A percentile compares a stretch with the other conserved stretches of the same genome.
Conservation (phyloP, 441 rosid species). For the Iberis amara region DNA sequence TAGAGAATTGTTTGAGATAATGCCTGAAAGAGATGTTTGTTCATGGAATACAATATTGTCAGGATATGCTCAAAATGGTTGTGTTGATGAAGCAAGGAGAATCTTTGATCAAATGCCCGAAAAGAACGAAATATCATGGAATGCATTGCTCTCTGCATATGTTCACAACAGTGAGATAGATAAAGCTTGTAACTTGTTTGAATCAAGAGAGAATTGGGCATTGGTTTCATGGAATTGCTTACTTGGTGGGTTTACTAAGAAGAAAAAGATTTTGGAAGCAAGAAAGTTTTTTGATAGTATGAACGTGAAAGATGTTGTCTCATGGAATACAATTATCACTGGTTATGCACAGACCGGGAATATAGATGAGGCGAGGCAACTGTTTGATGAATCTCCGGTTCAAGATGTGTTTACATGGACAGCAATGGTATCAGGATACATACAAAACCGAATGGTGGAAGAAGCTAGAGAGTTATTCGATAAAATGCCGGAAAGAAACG, state of each 20-base stretch:
- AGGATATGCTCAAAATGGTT: constrained; percentile 69
- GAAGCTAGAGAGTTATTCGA: constrained; percentile 56
- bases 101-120: constrained; percentile 53
- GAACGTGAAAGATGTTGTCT: constrained; percentile 52
- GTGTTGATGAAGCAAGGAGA: constrained; percentile 51
- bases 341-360: constrained; percentile 63
- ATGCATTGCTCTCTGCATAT: constrained; percentile 54
- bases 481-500: constrained; percentile 57
- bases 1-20: constrained; percentile 44
- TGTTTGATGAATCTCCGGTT: constrained; percentile 53
- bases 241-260: constrained; percentile 66
- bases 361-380: constrained; percentile 43
- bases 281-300: constrained; percentile 48
- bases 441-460: constrained; percentile 53
- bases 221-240: constrained; percentile 75
- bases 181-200: constrained; percentile 53
- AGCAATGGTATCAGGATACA: constrained; percentile 65
- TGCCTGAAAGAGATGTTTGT: constrained; percentile 55
- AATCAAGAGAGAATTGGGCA: constrained; percentile 47
- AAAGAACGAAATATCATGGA: constrained; percentile 62
- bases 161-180: constrained; percentile 63
- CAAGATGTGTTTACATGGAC: constrained; percentile 74
- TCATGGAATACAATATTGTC: constrained; percentile 74
- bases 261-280: constrained; percentile 46
- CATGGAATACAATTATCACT: constrained; percentile 66